These are phyloP conservation scores for Petunia axillaris DNA, from an alignment of 257 asterid species.

Conservation along the genomic window DNA sequence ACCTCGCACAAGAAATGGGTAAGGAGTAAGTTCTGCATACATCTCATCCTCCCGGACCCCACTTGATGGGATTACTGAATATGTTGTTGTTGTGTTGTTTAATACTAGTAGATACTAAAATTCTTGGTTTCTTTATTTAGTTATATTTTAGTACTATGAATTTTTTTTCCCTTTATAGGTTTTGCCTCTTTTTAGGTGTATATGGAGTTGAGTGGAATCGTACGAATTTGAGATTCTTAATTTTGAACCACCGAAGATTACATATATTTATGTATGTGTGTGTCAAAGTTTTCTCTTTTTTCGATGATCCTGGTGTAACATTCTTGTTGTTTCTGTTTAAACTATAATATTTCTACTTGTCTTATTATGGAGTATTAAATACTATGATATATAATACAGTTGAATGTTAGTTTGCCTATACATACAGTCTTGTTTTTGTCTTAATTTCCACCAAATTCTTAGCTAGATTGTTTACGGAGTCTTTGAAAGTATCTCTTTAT, in stretches of 20 bases:
- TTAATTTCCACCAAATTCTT: conserved; percentile 28
- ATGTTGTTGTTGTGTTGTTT: neutral
- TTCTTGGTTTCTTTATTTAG: neutral
- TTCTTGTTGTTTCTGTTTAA: conserved; percentile 36
- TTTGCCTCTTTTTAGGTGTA: neutral
- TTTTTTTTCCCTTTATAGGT: neutral
- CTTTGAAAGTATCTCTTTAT: conserved; percentile 24
- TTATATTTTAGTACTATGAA: neutral
- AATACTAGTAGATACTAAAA: neutral
- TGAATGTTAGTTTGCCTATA: conserved; percentile 22
- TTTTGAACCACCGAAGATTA: neutral
- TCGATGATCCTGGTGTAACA: conserved; percentile 35
- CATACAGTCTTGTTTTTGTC: neutral
- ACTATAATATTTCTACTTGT: conserved; percentile 6
- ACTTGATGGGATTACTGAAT: no score
- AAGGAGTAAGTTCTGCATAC: neutral
- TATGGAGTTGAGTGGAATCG: conserved; percentile 1
- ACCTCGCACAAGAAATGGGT: no score
- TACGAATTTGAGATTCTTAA: neutral
- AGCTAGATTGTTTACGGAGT: conserved; percentile 28
- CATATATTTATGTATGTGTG: neutral
- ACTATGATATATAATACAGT: neutral
- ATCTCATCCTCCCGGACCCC: no score
- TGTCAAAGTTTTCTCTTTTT: neutral
- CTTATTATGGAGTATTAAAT: neutral